A percentile compares a stretch with the other conserved stretches of the same genome.
Conservation (phyloP, 176 grass and related monocot genomes). For the Carex kokanica region DNA sequence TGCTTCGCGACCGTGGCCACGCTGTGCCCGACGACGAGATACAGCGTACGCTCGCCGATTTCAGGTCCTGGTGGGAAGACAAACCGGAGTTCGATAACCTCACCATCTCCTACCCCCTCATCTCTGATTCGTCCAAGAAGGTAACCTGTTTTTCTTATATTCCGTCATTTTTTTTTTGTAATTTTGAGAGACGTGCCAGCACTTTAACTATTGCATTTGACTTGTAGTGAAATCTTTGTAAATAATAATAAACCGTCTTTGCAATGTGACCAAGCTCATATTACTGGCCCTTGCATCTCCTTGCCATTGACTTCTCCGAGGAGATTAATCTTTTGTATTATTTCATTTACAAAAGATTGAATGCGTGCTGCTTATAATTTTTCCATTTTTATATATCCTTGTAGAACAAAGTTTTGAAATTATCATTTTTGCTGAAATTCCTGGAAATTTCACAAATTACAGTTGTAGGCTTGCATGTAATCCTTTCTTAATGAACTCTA, state of each 20-base stretch:
- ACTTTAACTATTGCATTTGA: background rate
- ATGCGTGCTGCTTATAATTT: background rate
- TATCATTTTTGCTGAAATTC: background rate
- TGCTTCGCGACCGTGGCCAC: constrained; percentile 81
- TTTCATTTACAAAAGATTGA: background rate
- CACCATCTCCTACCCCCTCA: constrained; percentile 39
- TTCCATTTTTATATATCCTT: background rate
- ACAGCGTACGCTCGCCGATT: constrained; percentile 56
- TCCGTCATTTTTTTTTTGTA: background rate
- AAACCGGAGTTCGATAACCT: constrained; percentile 47
- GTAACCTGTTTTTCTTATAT: constrained; percentile 18
- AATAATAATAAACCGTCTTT: background rate
- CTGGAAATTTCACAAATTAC: background rate
- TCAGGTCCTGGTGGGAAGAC: constrained; percentile 57
- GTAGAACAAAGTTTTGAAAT: background rate
- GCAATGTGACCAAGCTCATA: background rate
- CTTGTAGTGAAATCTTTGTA: background rate
- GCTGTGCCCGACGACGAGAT: constrained; percentile 41
- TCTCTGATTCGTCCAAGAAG: constrained; percentile 52
- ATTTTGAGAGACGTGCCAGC: background rate
- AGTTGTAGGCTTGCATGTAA: background rate
- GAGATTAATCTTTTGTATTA: background rate
- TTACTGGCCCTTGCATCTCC: background rate
- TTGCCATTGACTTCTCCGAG: background rate
- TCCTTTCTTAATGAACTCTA: background rate